Base-by-base conservation (phyloP, 768 basidiomycete genomes). In the Omphalotus guepiniiformis region DNA sequence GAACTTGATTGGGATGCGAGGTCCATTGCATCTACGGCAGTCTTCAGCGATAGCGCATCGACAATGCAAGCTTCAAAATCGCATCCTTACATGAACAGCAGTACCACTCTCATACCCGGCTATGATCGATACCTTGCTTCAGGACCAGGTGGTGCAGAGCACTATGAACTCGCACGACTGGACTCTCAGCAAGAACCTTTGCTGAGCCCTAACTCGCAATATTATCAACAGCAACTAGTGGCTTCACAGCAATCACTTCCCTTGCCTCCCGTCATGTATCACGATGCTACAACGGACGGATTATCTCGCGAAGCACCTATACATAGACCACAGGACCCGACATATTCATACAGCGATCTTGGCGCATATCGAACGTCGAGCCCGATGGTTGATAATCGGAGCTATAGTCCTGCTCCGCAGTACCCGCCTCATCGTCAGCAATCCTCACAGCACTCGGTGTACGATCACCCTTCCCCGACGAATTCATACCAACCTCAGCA, bases 1-100 rank as follows among this genome's bases (percentile, higher is more conserved):
- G 90, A 95, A 63, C 60, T 83, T 39, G 91, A 94, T 56, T 95
- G 89, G 91, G 93, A 96, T 55, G 74, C 75, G 37, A 80, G 83
- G 6, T 92, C 89, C 0, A 72, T 92, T 54, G 75, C 82, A 5
- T 83, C 83, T 8, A 72, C 76, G 0, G 74, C 71, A 22, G 57
- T 83, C 39, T 68, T 85, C 38, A 63, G 58, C 28, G 75, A 78
- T 36, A 71, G 72, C 43, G 66, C 67, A 18, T 61, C 66, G 1
- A 71, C 74, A 4, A 52, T 72, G 4, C 63, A 73, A n/a, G 65
- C 66, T 15, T 60, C 68, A 36, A 74, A 72, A 52, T 66, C 57
- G 16, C 42, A 60, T 12, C 61, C 63, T 19, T 58, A 63, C 34
- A 58, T 51, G 8, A 65, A 67, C 1, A 63, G 70, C 55, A 57